Evolutionary conservation across 805 yeast genomes (phyloP).

Genomic region (Torulaspora delbrueckii): DNA sequence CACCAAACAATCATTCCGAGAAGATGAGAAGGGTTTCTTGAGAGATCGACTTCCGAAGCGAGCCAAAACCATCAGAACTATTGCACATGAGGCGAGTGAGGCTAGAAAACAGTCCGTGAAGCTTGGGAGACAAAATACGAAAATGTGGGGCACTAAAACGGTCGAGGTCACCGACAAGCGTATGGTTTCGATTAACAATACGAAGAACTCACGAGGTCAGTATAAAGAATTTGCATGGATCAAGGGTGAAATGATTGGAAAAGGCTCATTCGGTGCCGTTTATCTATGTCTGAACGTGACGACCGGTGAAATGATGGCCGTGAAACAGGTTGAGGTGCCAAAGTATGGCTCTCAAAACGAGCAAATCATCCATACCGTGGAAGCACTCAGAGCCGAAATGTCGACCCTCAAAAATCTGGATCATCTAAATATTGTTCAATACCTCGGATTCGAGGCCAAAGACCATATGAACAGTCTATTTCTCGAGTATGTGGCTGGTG

Average conservation of each 20-base stretch:
- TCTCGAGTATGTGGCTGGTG: conserved; percentile 96
- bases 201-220: conserved; percentile 61
- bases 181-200: conserved; percentile 59
- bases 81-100: conserved; percentile 84
- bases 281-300: conserved; percentile 89
- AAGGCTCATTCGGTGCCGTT: conserved; percentile 95
- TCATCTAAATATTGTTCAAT: conserved; percentile 92
- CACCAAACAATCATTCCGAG: not conserved
- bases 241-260: conserved; percentile 92
- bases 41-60: conserved; percentile 42
- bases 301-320: conserved; percentile 98
- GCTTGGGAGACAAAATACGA: conserved; percentile 75
- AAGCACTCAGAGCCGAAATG: conserved; percentile 84
- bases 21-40: conserved; percentile 3
- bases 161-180: conserved; percentile 81
- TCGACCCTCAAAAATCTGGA: conserved; percentile 91
- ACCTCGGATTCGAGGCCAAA: conserved; percentile 82
- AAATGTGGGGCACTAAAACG: conserved; percentile 95
- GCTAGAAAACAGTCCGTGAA: conserved; percentile 41
- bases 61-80: conserved; percentile 87
- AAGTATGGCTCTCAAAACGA: conserved; percentile 39
- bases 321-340: conserved; percentile 82
- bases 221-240: conserved; percentile 93
- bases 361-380: conserved; percentile 57
- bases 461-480: conserved; percentile 77